phyloP scores from a whole-genome alignment of 495 filamentous ascomycete genomes.

The Penicillium robsamsonii region DNA sequence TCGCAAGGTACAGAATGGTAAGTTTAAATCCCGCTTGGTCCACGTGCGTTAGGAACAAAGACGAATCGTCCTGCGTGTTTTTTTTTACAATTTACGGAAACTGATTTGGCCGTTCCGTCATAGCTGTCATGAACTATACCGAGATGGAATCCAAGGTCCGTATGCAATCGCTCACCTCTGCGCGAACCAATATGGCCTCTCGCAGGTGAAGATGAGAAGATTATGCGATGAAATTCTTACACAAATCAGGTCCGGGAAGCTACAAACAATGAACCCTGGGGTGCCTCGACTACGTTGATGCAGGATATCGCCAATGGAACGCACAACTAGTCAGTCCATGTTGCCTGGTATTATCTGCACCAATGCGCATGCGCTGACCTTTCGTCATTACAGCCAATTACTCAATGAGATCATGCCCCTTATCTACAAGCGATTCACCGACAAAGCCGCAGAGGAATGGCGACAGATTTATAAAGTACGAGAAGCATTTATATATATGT shows the following conservation, averaged over 20 bases:
- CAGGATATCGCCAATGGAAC: slow-evolving; percentile 98
- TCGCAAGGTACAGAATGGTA: slow-evolving; percentile 98
- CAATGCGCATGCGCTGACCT: slow-evolving; percentile 17
- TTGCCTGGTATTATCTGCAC: slow-evolving; percentile 4
- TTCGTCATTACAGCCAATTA: slow-evolving; percentile 63
- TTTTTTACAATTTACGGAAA: slow-evolving; percentile 7
- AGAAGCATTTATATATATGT: background rate
- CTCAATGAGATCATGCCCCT: slow-evolving; percentile 99
- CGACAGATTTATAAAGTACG: slow-evolving; percentile 94
- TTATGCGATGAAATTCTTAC: slow-evolving; percentile 22
- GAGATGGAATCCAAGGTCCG: slow-evolving; percentile 97
- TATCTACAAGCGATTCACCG: slow-evolving; percentile 99
- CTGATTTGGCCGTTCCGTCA: slow-evolving; percentile 21
- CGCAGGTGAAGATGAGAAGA: slow-evolving; percentile 1
- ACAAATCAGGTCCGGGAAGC: slow-evolving; percentile 77
- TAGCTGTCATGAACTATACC: slow-evolving; percentile 99
- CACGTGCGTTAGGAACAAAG: background rate
- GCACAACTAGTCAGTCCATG: slow-evolving; percentile 82
- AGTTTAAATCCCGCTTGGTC: slow-evolving; percentile 15
- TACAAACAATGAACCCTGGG: slow-evolving; percentile 98
- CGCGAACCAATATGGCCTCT: slow-evolving; percentile 7
- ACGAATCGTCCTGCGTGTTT: slow-evolving; percentile 16
- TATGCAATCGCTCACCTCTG: slow-evolving; percentile 17
- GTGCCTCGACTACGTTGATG: slow-evolving; percentile 84
- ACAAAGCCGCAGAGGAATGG: slow-evolving; percentile 98